Conservation (phyloP, 2,329 filamentous ascomycete species). For the Cordyceps javanica region DNA sequence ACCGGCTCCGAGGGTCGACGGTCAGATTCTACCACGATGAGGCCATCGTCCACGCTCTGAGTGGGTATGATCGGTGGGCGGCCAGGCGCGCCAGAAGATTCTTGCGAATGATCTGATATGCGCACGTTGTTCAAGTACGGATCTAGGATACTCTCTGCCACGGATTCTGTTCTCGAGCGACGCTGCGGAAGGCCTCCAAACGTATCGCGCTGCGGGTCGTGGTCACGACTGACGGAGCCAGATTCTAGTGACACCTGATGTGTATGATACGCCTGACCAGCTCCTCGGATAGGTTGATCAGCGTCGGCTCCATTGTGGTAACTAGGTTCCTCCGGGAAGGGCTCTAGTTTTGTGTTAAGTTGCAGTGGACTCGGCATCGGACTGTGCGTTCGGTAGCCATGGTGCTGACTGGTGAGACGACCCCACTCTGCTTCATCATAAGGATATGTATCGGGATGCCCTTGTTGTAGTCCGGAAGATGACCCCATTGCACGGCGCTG, state of each 20-base stretch:
- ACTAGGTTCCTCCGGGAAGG: neutral
- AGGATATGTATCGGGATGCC: neutral
- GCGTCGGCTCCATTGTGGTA: neutral
- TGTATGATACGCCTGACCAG: neutral
- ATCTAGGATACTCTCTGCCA: constrained; percentile 10
- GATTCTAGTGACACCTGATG: constrained; percentile 11
- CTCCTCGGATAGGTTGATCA: neutral
- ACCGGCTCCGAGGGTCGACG: constrained; percentile 1
- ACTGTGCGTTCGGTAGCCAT: neutral
- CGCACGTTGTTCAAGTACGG: constrained; percentile 2
- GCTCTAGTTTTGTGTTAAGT: neutral
- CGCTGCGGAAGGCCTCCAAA: constrained; percentile 1
- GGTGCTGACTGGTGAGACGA: constrained; percentile 3
- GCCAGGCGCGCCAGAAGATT: neutral
- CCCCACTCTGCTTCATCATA: constrained; percentile 11
- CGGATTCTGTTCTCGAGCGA: constrained; percentile 1
- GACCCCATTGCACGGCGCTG: constrained; percentile 2
- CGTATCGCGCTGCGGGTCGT: neutral
- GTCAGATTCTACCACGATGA: constrained; percentile 20
- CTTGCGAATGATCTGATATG: constrained; percentile 1
- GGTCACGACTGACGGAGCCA: neutral
- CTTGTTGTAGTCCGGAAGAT: neutral
- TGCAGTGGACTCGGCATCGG: neutral
- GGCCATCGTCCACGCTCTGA: constrained; percentile 14
- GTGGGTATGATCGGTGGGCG: constrained; percentile 1